A percentile compares a stretch with the other conserved stretches of the same genome.
Conservation (phyloP, 225 moss, liverwort and hornwort genomes). For the Ulota crispa region DNA sequence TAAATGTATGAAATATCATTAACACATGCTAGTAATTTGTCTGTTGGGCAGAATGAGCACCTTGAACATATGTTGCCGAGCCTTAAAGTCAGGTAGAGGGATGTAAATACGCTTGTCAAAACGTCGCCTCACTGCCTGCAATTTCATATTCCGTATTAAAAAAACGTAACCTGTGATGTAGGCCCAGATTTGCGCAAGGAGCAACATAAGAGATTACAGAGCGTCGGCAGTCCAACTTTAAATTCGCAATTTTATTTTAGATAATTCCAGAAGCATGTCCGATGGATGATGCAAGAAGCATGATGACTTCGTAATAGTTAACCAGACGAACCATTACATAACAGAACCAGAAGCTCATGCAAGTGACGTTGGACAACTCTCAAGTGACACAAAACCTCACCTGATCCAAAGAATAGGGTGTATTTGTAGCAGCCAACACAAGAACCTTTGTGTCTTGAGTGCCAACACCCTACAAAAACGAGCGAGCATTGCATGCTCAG, state of each 20-base stretch:
- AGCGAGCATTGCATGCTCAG: background rate
- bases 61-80: slow-evolving; percentile 99
- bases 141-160: slow-evolving; percentile 4
- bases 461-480: slow-evolving; percentile 70
- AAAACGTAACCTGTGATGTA: background rate
- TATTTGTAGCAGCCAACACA: slow-evolving; percentile 95
- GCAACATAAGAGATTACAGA: background rate
- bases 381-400: slow-evolving; percentile 29
- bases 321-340: background rate
- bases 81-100: slow-evolving; percentile 92
- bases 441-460: slow-evolving; percentile 95
- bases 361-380: background rate
- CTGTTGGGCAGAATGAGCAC: slow-evolving; percentile 34
- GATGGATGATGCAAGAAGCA: background rate
- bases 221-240: background rate
- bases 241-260: background rate
- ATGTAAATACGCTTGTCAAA: slow-evolving; percentile 99
- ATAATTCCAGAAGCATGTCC: background rate
- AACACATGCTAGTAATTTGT: background rate
- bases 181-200: background rate
- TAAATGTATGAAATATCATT: background rate
- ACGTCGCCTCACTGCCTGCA: slow-evolving; percentile 92
- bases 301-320: background rate
- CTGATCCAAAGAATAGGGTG: slow-evolving; percentile 96
- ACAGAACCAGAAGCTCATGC: background rate